Evolutionary conservation across 495 filamentous ascomycete genomes (phyloP).

Genomic region (Hyphodiscus hymeniophilus): DNA sequence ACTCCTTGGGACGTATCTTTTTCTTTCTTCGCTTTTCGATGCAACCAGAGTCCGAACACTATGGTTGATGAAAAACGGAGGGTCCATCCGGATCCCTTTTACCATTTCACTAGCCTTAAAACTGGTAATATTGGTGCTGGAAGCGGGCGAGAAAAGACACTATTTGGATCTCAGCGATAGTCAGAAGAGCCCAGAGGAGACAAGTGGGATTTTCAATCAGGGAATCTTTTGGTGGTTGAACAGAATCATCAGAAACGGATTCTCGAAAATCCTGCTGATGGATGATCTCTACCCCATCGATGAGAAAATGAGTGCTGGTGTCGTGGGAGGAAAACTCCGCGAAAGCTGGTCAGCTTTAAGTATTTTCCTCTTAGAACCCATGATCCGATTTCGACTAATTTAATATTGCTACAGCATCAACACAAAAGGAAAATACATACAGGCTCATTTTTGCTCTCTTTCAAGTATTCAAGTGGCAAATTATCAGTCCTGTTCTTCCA

Average conservation of each 20-base stretch:
- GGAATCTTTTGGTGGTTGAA: constrained; percentile 54
- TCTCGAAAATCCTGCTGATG: constrained; percentile 25
- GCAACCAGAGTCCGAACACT: neutral
- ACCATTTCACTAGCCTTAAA: constrained; percentile 39
- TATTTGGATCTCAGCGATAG: constrained; percentile 23
- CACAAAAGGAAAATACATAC: too few relatives aligned
- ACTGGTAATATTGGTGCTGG: constrained; percentile 37
- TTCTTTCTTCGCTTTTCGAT: neutral
- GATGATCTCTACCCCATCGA: constrained; percentile 28
- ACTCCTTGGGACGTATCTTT: neutral
- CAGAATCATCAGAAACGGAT: constrained; percentile 33
- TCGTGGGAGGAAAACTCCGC: neutral
- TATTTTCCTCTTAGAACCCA: constrained; percentile 21
- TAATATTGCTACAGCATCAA: too few relatives aligned
- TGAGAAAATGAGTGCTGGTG: neutral
- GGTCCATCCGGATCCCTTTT: constrained; percentile 20
- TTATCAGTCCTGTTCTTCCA: constrained; percentile 26
- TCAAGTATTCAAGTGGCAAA: constrained; percentile 34
- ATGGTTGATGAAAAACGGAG: too few relatives aligned
- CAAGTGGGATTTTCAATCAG: constrained; percentile 41
- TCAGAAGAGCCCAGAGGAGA: constrained; percentile 36
- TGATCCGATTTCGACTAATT: too few relatives aligned
- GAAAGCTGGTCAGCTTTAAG: constrained; percentile 19
- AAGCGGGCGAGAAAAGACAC: constrained; percentile 42
- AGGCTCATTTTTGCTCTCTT: neutral